These are phyloP conservation scores for Amphirosellinia nigrospora DNA, from an alignment of 495 filamentous ascomycete species.

Conservation along the genomic window DNA sequence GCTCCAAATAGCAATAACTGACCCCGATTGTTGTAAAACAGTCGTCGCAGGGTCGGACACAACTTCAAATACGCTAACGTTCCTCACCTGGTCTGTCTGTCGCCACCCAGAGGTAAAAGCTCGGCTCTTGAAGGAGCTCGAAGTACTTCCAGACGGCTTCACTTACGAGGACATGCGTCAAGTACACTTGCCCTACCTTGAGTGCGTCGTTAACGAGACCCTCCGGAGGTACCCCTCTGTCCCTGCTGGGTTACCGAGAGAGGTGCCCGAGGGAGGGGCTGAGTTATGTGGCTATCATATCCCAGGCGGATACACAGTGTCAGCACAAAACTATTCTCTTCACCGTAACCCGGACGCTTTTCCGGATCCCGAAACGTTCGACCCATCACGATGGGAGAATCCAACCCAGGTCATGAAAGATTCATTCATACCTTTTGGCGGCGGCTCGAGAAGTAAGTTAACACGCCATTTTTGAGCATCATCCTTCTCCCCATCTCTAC, in stretches of 20 bases:
- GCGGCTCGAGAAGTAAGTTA: constrained; percentile 22
- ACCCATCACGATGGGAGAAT: constrained; percentile 28
- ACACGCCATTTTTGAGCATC: background rate
- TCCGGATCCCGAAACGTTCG: constrained; percentile 34
- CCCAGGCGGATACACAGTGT: constrained; percentile 34
- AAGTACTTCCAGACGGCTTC: constrained; percentile 44
- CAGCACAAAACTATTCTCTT: constrained; percentile 38
- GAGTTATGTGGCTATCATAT: constrained; percentile 33
- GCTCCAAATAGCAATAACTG: too few species aligned
- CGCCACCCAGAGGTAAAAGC: constrained; percentile 40
- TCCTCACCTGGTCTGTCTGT: constrained; percentile 49
- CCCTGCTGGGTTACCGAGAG: constrained; percentile 50
- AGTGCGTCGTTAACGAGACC: constrained; percentile 61
- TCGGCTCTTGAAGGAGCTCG: constrained; percentile 50
- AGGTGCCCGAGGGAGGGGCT: constrained; percentile 31
- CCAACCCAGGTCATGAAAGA: constrained; percentile 25
- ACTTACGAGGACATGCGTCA: constrained; percentile 41
- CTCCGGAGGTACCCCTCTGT: constrained; percentile 59
- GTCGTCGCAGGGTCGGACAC: constrained; percentile 61
- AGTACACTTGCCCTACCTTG: constrained; percentile 50
- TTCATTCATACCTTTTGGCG: constrained; percentile 23
- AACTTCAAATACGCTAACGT: constrained; percentile 52
- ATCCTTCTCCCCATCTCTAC: background rate
- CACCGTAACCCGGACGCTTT: constrained; percentile 38
- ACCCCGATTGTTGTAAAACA: too few species aligned